phyloP scores from a whole-genome alignment of 2,329 filamentous ascomycete species.

The Balansia obtecta region DNA sequence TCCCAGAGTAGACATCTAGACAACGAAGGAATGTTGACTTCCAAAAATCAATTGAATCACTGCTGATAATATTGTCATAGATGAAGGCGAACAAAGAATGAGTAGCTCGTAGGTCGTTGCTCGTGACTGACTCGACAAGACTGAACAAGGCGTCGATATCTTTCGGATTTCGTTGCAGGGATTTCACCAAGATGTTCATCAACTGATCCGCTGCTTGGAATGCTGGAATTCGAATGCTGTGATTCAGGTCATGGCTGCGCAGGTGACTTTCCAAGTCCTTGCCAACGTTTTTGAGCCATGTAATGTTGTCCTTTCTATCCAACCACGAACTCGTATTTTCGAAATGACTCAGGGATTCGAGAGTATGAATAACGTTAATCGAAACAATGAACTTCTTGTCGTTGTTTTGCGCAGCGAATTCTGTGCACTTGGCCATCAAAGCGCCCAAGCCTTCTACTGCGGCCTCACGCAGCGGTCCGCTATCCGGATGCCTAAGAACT shows the following conservation, averaged over 20 bases:
- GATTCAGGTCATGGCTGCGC: constrained; percentile 54
- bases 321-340: constrained; percentile 58
- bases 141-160: constrained; percentile 77
- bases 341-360: constrained; percentile 64
- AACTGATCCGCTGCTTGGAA: constrained; percentile 84
- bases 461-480: constrained; percentile 59
- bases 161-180: constrained; percentile 60
- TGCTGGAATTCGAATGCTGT: constrained; percentile 66
- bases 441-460: constrained; percentile 61
- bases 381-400: constrained; percentile 58
- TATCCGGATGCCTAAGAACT: constrained; percentile 64
- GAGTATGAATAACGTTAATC: constrained; percentile 78
- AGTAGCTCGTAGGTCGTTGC: constrained; percentile 67
- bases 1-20: constrained; percentile 74
- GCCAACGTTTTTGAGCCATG: constrained; percentile 53
- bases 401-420: constrained; percentile 50
- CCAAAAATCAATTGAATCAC: constrained; percentile 75
- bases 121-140: constrained; percentile 71
- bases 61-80: constrained; percentile 73
- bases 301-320: constrained; percentile 47
- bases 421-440: constrained; percentile 55
- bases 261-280: constrained; percentile 69
- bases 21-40: constrained; percentile 71
- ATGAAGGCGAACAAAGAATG: constrained; percentile 71
- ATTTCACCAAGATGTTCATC: constrained; percentile 72